Base-by-base conservation (phyloP, 495 filamentous ascomycete species). In the Rusavskia elegans region DNA sequence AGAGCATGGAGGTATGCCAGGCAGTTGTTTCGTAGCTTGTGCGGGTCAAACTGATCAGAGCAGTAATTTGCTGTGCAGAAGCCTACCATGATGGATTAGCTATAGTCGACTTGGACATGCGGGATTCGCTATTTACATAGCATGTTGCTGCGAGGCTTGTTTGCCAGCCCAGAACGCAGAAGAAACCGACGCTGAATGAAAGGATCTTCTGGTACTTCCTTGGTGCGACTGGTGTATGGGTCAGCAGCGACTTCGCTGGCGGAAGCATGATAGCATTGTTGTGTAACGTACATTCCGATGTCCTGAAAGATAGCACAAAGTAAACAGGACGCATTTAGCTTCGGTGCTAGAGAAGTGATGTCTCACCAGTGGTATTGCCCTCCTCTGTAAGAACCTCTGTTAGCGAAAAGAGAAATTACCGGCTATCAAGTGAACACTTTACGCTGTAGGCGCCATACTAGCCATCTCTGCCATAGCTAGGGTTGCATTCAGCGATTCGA, bases 1-100 rank as follows among this genome's bases (percentile, higher is more conserved):
- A 56, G 36, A 76, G 59, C 14, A 75, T 53, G 0, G 71, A 67
- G 9, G 67, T 67, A 40, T 76, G 73, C 65, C 67, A 78, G n/a
- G 57, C 59, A 52, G 68, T 54, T 6, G 64, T 59, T 9, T 45
- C 55, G 55, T 75, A 75, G 21, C 49, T 54, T 1, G 61, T 55
- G 32, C 70, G 37, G 53, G 63, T 68, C 14, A 75, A 59, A 39
- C 66, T 59, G 32, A 71, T 63, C 17, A 74, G 59, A 9, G 71
- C 68, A 52, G 75, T 69, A 45, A 77, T 69, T 46, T 71, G 59
- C 14, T 62, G 64, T 13, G 63, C 70, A 19, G 63, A 64, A 10
- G 76, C 57, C 55, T 57, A 42, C n/a, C n/a, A n/a, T n/a, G 39
- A 54, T 48, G 10, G 41, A 9, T 48, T 11, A 38, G 2, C 37